These are phyloP conservation scores for Podaxis sp. DNA, from an alignment of 768 basidiomycete genomes.

Conservation along the genomic window DNA sequence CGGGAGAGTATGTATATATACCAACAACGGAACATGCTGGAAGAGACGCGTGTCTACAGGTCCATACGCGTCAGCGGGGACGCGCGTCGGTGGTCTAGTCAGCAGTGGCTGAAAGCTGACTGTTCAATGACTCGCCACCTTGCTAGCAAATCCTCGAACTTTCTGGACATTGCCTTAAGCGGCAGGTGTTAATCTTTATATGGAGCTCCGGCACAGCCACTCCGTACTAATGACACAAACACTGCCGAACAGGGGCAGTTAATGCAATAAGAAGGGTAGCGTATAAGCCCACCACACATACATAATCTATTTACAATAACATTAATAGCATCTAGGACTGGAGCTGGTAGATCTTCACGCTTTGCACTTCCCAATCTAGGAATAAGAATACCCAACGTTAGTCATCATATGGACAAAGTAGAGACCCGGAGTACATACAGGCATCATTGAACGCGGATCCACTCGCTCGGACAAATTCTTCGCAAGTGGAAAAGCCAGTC, in stretches of 20 bases:
- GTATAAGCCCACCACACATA: background rate
- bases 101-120: background rate
- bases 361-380: conserved; percentile 80
- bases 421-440: conserved; percentile 50
- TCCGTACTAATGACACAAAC: background rate
- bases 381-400: conserved; percentile 2
- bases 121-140: background rate
- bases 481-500: conserved; percentile 82
- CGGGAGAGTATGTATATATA: conserved; percentile 4
- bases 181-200: background rate
- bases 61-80: conserved; percentile 8
- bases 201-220: background rate
- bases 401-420: conserved; percentile 1
- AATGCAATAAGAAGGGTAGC: background rate
- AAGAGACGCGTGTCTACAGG: background rate
- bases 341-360: conserved; percentile 69
- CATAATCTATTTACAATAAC: background rate
- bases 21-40: background rate
- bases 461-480: conserved; percentile 69
- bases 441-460: conserved; percentile 74
- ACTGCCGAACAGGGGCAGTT: background rate
- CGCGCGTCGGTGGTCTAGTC: conserved; percentile 11
- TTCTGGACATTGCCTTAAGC: conserved; percentile 13
- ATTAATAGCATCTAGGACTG: background rate
- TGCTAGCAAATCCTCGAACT: background rate